Evolutionary conservation across 257 asterid genomes (phyloP).

Genomic region (Ehretia macrophylla): DNA sequence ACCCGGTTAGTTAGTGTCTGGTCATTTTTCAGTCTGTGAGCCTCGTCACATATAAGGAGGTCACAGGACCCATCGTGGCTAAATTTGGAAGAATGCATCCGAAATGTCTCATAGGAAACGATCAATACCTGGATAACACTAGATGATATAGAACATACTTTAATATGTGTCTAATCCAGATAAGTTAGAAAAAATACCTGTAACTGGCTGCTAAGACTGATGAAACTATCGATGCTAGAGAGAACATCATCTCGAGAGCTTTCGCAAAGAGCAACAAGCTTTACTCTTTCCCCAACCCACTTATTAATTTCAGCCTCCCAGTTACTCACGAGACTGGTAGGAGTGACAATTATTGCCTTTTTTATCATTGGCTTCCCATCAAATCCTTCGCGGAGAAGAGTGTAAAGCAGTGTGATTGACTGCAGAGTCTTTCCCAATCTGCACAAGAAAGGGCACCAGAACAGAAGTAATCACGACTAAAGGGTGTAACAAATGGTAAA

Average conservation of each 20-base stretch:
- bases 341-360: constrained; percentile 90
- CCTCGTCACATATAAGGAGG: constrained; percentile 97
- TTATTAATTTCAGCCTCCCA: constrained; percentile 97
- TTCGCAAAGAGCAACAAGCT: constrained; percentile 94
- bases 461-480: constrained; percentile 11
- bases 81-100: constrained; percentile 87
- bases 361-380: constrained; percentile 86
- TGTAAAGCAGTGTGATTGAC: constrained; percentile 84
- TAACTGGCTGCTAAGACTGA: constrained; percentile 39
- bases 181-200: constrained; percentile 46
- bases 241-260: constrained; percentile 85
- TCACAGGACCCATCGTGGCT: constrained; percentile 75
- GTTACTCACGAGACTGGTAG: constrained; percentile 94
- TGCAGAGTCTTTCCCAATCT: constrained; percentile 97
- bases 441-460: constrained; percentile 20
- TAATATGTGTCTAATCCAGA: background rate
- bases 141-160: constrained; percentile 4
- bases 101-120: constrained; percentile 94
- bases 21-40: constrained; percentile 94
- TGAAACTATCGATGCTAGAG: constrained; percentile 71
- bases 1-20: constrained; percentile 97
- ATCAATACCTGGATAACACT: constrained; percentile 61
- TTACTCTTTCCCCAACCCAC: constrained; percentile 94
- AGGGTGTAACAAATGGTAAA: background rate
- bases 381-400: constrained; percentile 89